These are phyloP conservation scores for Naganishia sp. DNA, from an alignment of 1,284 basidiomycete species.

Conservation along the genomic window DNA sequence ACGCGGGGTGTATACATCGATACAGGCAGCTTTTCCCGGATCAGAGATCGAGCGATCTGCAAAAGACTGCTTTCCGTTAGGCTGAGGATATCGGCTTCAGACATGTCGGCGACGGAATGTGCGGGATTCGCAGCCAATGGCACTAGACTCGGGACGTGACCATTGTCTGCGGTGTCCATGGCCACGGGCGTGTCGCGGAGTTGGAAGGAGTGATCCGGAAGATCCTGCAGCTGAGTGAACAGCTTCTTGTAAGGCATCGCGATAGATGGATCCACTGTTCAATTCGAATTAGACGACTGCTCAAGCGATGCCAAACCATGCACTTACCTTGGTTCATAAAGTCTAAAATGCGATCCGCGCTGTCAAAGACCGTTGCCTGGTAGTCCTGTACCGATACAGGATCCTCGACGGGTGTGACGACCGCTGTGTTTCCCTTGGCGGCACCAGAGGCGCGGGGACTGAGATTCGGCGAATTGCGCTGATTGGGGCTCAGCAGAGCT, in stretches of 20 bases:
- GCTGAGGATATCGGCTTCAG: slow-evolving; percentile 10
- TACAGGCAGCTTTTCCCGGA: slow-evolving; percentile 6
- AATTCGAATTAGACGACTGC: not conserved
- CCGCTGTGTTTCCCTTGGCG: too few species aligned
- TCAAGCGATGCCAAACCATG: not conserved
- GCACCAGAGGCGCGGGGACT: not conserved
- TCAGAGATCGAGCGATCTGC: slow-evolving; percentile 18
- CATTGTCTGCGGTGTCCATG: not conserved
- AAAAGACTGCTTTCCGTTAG: slow-evolving; percentile 11
- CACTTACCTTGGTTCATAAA: slow-evolving; percentile 7
- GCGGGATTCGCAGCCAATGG: too few species aligned
- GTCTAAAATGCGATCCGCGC: not conserved
- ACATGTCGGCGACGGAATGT: not conserved
- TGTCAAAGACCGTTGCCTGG: not conserved
- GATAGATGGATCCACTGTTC: slow-evolving; percentile 16
- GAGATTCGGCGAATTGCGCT: not conserved
- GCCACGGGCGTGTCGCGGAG: not conserved
- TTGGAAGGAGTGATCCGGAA: not conserved
- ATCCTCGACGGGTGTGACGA: too few species aligned
- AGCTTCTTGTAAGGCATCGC: slow-evolving; percentile 11
- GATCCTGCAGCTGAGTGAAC: slow-evolving; percentile 4
- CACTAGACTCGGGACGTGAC: too few species aligned
- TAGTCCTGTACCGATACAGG: too few species aligned
- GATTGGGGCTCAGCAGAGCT: not conserved
- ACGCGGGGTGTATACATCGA: slow-evolving; percentile 10